A percentile compares a stretch with the other conserved stretches of the same genome.
These are phyloP conservation scores for Phycomyces blakesleeanus DNA, from an alignment of 192 early-diverging fungal species.

Conservation along the genomic window DNA sequence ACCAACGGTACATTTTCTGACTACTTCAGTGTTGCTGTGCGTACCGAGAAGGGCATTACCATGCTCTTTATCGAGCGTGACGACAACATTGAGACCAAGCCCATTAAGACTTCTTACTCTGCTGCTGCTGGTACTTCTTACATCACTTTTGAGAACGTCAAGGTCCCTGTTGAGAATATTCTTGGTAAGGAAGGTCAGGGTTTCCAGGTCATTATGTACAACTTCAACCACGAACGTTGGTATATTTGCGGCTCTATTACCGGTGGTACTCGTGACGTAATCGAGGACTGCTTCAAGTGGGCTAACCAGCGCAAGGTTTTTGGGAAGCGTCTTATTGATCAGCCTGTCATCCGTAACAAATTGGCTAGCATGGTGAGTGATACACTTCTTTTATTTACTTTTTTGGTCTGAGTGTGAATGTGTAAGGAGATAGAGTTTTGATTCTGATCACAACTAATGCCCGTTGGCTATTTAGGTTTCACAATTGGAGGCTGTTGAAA, in stretches of 20 bases:
- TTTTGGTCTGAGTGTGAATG: too few species aligned
- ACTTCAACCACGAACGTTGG: conserved; percentile 76
- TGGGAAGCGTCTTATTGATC: conserved; percentile 63
- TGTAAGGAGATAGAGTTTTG: too few species aligned
- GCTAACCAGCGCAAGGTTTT: conserved; percentile 70
- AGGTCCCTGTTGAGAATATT: conserved; percentile 70
- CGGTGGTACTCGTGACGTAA: conserved; percentile 39
- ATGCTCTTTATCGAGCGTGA: conserved; percentile 64
- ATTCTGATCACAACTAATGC: conserved; percentile 1
- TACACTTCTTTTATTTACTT: neutral
- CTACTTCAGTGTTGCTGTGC: conserved; percentile 32
- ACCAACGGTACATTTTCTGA: conserved; percentile 68
- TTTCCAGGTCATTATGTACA: conserved; percentile 68
- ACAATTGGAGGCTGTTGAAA: conserved; percentile 42
- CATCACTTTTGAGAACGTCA: conserved; percentile 70
- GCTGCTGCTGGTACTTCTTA: conserved; percentile 61
- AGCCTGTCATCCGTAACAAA: conserved; percentile 69
- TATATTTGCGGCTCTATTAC: conserved; percentile 41
- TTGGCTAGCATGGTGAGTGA: conserved; percentile 54
- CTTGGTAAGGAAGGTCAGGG: conserved; percentile 63
- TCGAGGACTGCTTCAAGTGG: conserved; percentile 69
- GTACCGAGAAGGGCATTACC: conserved; percentile 52
- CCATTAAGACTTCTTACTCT: conserved; percentile 67
- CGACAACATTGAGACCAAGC: conserved; percentile 57
- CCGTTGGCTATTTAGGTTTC: neutral